Evolutionary conservation across 805 yeast species (phyloP).

Genomic region (Jamesozyma hellenica): DNA sequence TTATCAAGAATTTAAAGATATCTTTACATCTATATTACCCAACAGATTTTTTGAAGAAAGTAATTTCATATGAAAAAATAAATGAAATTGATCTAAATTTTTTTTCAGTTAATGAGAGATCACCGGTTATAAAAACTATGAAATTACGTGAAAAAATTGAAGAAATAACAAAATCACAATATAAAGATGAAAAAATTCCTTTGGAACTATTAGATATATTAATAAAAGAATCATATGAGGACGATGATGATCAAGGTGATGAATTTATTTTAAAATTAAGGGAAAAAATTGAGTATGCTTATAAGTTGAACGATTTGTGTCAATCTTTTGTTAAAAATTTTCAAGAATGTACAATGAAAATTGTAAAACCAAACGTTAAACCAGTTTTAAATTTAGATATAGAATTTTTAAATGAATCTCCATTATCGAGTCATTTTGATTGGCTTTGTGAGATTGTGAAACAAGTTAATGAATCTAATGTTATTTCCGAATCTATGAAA

Average conservation of each 20-base stretch:
- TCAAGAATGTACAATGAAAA: neutral
- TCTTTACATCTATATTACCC: constrained; percentile 40
- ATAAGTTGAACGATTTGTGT: neutral
- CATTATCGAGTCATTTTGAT: neutral
- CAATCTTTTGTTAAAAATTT: neutral
- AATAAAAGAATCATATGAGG: neutral
- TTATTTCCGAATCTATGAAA: neutral
- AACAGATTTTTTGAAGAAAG: constrained; percentile 35
- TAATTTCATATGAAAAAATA: neutral
- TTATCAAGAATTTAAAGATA: constrained; percentile 13
- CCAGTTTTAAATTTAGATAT: neutral
- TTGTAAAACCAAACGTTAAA: neutral
- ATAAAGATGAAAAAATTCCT: neutral
- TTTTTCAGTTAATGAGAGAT: neutral
- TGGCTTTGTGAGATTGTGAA: neutral
- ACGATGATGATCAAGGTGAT: neutral
- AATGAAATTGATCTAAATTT: neutral
- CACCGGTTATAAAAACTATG: too few species aligned
- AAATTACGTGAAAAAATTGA: neutral
- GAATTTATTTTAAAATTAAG: neutral
- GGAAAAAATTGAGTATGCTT: neutral
- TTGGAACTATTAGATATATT: neutral
- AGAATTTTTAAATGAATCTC: neutral
- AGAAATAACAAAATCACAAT: neutral
- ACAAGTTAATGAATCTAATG: neutral